A percentile compares a stretch with the other conserved stretches of the same genome.
Conservation (phyloP, 2,329 filamentous ascomycete species). For the Monilinia fructigena region DNA sequence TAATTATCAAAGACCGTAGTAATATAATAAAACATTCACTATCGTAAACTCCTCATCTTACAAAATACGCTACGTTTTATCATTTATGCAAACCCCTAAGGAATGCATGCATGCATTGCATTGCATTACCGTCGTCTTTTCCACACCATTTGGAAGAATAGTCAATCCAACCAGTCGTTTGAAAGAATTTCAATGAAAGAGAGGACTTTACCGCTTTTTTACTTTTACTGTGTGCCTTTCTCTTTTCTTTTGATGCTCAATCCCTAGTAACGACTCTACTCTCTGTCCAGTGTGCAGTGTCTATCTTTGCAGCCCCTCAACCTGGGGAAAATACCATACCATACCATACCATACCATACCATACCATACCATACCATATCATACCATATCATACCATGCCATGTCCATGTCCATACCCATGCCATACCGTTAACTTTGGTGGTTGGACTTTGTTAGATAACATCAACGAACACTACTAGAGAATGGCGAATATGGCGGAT, state of each 20-base stretch:
- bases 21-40: too few relatives aligned
- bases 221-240: background rate
- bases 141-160: background rate
- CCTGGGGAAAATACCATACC: conserved; percentile 3
- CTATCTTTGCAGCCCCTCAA: background rate
- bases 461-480: background rate
- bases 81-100: conserved; percentile 19
- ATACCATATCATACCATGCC: too few relatives aligned
- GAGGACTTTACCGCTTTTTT: conserved; percentile 8
- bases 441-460: background rate
- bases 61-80: too few relatives aligned
- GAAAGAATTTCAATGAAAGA: conserved; percentile 6
- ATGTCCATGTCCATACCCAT: too few relatives aligned
- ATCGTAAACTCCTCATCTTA: too few relatives aligned
- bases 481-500: conserved; percentile 3
- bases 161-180: background rate
- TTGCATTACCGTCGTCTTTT: conserved; percentile 16
- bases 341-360: too few relatives aligned
- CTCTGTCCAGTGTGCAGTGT: background rate
- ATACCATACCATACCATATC: too few relatives aligned
- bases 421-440: background rate
- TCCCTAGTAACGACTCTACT: background rate
- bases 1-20: background rate
- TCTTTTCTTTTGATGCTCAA: conserved; percentile 1
- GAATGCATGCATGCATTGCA: conserved; percentile 6